Conservation (phyloP, 1,139 yeast species). For the Debaryomycetaceae sp. region DNA sequence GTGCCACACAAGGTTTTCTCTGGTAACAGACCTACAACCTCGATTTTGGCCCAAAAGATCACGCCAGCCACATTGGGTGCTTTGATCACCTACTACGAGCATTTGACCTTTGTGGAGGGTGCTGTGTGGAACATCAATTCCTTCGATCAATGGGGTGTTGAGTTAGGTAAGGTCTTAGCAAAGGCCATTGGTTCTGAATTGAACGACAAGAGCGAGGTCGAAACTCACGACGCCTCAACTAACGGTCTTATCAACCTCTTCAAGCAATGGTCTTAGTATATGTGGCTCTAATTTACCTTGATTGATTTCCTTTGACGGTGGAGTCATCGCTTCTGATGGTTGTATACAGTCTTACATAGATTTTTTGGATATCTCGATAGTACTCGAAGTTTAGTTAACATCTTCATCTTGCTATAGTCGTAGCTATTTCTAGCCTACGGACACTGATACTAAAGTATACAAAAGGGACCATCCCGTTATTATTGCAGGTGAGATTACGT, state of each 20-base stretch:
- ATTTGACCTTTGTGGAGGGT: constrained; percentile 95
- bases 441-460: too few species aligned
- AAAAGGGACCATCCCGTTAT: too few species aligned
- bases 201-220: constrained; percentile 53
- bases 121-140: constrained; percentile 99
- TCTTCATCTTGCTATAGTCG: too few species aligned
- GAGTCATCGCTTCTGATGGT: too few species aligned
- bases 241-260: constrained; percentile 90
- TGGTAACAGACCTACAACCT: constrained; percentile 98
- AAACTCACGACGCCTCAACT: constrained; percentile 84
- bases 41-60: constrained; percentile 90
- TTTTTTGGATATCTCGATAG: too few species aligned
- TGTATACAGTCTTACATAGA: too few species aligned
- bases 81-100: constrained; percentile 95
- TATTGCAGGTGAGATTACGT: too few species aligned
- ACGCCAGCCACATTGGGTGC: constrained; percentile 97
- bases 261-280: constrained; percentile 68
- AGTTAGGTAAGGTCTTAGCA: constrained; percentile 95
- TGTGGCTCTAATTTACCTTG: too few species aligned
- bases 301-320: too few species aligned
- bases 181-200: constrained; percentile 91
- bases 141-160: constrained; percentile 99
- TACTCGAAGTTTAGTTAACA: too few species aligned
- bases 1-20: constrained; percentile 95
- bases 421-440: too few species aligned